Percentiles rank a stretch among this genome's conserved stretches.
Conservation (phyloP, 2,329 filamentous ascomycete species). For the Ophiostoma tasmaniense region DNA sequence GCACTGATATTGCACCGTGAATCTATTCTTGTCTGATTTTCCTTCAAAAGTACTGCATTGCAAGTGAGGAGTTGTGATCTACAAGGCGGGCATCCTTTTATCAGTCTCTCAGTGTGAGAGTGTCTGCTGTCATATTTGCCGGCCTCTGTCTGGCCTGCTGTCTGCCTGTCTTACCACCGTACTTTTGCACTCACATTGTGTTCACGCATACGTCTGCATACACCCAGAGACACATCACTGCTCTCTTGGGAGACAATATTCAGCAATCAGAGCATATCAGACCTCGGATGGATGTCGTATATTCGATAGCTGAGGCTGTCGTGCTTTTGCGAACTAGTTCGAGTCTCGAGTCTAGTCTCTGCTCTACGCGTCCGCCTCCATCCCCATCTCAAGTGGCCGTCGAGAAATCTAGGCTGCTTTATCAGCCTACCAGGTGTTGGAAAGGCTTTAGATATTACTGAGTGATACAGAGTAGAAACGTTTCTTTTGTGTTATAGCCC, state of each 20-base stretch:
- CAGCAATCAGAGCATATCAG: not conserved
- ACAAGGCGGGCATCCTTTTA: not conserved
- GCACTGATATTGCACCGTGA: not conserved
- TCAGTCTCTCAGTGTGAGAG: not conserved
- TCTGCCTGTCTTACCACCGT: not conserved
- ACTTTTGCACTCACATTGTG: not conserved
- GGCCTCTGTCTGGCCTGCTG: not conserved
- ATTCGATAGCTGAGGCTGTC: not conserved
- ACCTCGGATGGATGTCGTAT: not conserved
- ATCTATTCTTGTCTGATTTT: not conserved
- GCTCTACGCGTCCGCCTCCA: too few relatives aligned
- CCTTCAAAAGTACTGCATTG: not conserved
- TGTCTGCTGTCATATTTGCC: not conserved
- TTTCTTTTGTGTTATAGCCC: not conserved
- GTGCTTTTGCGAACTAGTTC: too few relatives aligned
- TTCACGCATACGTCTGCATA: not conserved
- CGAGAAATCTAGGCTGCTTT: too few relatives aligned
- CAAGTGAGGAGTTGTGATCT: not conserved
- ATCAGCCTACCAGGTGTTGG: too few relatives aligned
- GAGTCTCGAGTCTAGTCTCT: too few relatives aligned
- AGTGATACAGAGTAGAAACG: not conserved
- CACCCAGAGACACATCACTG: not conserved
- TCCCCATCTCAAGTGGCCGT: too few relatives aligned
- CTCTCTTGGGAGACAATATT: not conserved
- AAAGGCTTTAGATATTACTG: too few relatives aligned